These are phyloP conservation scores for Exophiala viscosa DNA, from an alignment of 2,329 filamentous ascomycete genomes.

Conservation along the genomic window DNA sequence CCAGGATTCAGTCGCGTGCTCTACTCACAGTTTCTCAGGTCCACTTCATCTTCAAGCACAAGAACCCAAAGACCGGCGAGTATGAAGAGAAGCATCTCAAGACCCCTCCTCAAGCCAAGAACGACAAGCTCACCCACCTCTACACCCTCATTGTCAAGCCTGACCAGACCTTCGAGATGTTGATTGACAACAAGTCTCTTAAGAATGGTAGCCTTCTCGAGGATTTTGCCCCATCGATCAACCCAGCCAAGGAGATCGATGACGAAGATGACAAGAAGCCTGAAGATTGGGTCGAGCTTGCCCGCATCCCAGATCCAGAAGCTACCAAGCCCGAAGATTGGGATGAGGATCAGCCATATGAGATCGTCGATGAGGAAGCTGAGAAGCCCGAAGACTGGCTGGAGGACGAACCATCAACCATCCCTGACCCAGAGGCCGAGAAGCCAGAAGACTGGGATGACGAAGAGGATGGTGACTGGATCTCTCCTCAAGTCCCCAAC, in stretches of 20 bases:
- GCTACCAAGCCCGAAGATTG: constrained; percentile 97
- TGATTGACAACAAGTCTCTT: constrained; percentile 82
- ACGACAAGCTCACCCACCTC: constrained; percentile 86
- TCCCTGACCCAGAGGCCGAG: constrained; percentile 88
- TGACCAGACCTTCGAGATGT: constrained; percentile 91
- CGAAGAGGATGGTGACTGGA: constrained; percentile 98
- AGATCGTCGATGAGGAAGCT: constrained; percentile 91
- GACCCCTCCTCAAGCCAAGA: constrained; percentile 76
- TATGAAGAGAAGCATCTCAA: constrained; percentile 99
- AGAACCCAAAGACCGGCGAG: constrained; percentile 99
- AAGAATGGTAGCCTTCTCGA: constrained; percentile 90
- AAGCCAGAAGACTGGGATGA: constrained; percentile 99
- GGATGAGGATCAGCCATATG: constrained; percentile 96
- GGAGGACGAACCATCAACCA: constrained; percentile 74
- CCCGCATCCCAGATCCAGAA: constrained; percentile 85
- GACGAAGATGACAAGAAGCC: constrained; percentile 93
- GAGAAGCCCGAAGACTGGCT: constrained; percentile 94
- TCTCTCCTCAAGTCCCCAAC: constrained; percentile 85
- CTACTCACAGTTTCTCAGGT: constrained; percentile 42
- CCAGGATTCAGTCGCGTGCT: neutral
- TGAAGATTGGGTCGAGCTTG: constrained; percentile 90
- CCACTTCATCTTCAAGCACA: constrained; percentile 99
- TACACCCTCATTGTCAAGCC: constrained; percentile 96
- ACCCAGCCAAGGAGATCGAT: constrained; percentile 91
- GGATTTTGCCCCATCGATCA: constrained; percentile 90